Conservation (phyloP, 2,329 filamentous ascomycete genomes). For the Xylariaceae sp. region DNA sequence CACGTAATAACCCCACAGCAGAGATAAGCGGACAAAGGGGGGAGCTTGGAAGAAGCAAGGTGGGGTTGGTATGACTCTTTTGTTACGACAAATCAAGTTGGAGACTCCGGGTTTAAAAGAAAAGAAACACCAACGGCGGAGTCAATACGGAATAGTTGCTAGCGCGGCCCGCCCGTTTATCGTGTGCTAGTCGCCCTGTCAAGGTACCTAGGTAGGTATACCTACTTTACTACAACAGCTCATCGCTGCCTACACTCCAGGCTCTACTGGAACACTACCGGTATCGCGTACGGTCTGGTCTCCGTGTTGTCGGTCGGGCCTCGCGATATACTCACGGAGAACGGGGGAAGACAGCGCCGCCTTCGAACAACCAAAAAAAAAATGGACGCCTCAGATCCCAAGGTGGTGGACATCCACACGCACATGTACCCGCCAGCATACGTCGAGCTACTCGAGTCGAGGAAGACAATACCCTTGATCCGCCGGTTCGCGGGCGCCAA, state of each 20-base stretch:
- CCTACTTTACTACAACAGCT: too few species aligned
- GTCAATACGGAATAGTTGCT: too few species aligned
- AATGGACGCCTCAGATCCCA: conserved; percentile 37
- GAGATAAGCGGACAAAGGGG: conserved; percentile 13
- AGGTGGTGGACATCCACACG: conserved; percentile 63
- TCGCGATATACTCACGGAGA: neutral
- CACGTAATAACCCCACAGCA: conserved; percentile 15
- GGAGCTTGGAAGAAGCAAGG: conserved; percentile 13
- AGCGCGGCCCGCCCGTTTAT: too few species aligned
- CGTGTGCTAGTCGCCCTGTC: too few species aligned
- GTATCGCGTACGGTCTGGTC: too few species aligned
- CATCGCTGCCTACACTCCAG: too few species aligned
- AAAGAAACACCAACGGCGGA: too few species aligned
- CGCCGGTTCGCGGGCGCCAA: conserved; percentile 56
- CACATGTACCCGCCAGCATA: conserved; percentile 66
- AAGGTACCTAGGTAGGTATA: too few species aligned
- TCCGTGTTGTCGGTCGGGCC: too few species aligned
- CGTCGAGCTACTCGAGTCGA: conserved; percentile 55
- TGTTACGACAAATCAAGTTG: too few species aligned
- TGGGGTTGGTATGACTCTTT: conserved; percentile 13
- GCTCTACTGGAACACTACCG: too few species aligned
- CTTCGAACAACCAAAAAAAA: neutral
- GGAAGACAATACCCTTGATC: conserved; percentile 64
- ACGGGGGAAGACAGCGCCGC: neutral
- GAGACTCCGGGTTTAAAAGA: too few species aligned